A percentile compares a stretch with the other conserved stretches of the same genome.
phyloP scores from a whole-genome alignment of 1,284 basidiomycete species.

The Vanrija sp. region DNA sequence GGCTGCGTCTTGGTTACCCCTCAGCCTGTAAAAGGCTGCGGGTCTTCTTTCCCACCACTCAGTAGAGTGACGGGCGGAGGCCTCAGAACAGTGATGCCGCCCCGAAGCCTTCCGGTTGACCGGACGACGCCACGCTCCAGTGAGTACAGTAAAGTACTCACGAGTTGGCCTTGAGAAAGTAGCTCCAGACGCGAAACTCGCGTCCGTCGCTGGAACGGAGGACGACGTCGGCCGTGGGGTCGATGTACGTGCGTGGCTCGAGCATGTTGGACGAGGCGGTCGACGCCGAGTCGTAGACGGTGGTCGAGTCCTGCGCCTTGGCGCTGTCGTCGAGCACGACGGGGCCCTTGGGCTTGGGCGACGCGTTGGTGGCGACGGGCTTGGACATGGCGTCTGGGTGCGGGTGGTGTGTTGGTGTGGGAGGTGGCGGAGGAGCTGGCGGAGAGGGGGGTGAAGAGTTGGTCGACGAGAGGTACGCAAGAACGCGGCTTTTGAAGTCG shows the following conservation, averaged over 20 bases:
- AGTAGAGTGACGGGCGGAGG: too few relatives aligned
- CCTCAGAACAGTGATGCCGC: not conserved
- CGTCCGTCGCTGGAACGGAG: constrained; percentile 18
- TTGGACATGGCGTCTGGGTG: not conserved
- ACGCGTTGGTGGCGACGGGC: not conserved
- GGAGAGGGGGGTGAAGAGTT: too few relatives aligned
- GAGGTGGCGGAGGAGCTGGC: not conserved
- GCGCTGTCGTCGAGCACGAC: not conserved
- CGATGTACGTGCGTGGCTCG: constrained; percentile 15
- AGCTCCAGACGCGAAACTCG: constrained; percentile 21
- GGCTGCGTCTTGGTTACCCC: too few relatives aligned
- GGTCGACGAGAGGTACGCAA: too few relatives aligned
- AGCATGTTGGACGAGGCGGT: not conserved
- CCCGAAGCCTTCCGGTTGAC: too few relatives aligned
- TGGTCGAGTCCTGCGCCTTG: not conserved
- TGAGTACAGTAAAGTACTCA: constrained; percentile 10
- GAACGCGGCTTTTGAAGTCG: too few relatives aligned
- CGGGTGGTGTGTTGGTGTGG: not conserved
- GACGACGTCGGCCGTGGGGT: constrained; percentile 22
- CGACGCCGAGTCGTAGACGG: not conserved
- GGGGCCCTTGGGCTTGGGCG: not conserved
- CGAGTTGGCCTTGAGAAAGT: constrained; percentile 23
- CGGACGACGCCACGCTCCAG: too few relatives aligned
- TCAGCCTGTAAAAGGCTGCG: too few relatives aligned
- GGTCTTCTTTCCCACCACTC: too few relatives aligned